A percentile compares a stretch with the other conserved stretches of the same genome.
These are phyloP conservation scores for Cladosporium phlei DNA, from an alignment of 2,329 filamentous ascomycete genomes.

Conservation along the genomic window DNA sequence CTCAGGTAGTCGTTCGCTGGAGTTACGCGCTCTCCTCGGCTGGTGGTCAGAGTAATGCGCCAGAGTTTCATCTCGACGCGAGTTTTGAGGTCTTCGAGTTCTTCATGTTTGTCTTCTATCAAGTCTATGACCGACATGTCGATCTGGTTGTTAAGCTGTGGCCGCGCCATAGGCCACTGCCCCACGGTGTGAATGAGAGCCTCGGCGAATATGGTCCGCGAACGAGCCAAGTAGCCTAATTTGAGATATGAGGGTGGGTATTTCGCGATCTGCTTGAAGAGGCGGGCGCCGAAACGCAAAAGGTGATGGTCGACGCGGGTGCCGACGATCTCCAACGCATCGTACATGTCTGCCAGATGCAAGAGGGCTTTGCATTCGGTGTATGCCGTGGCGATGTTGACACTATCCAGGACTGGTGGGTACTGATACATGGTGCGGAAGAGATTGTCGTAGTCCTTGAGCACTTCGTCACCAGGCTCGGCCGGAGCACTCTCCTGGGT, in stretches of 20 bases:
- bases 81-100: slow-evolving; percentile 76
- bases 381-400: slow-evolving; percentile 90
- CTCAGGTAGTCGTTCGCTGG: slow-evolving; percentile 78
- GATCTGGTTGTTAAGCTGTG: slow-evolving; percentile 68
- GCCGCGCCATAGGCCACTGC: slow-evolving; percentile 80
- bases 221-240: slow-evolving; percentile 78
- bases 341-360: slow-evolving; percentile 87
- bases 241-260: slow-evolving; percentile 91
- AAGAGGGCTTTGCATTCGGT: slow-evolving; percentile 90
- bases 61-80: slow-evolving; percentile 79
- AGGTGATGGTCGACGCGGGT: slow-evolving; percentile 90
- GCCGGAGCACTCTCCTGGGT: slow-evolving; percentile 40
- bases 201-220: slow-evolving; percentile 69
- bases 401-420: slow-evolving; percentile 70
- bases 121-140: slow-evolving; percentile 76
- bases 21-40: slow-evolving; percentile 74
- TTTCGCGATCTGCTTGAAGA: slow-evolving; percentile 96
- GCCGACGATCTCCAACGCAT: slow-evolving; percentile 80
- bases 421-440: slow-evolving; percentile 97
- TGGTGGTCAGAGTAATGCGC: slow-evolving; percentile 71
- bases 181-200: slow-evolving; percentile 91
- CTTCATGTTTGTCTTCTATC: slow-evolving; percentile 92
- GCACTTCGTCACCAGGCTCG: slow-evolving; percentile 63
- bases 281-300: slow-evolving; percentile 79
- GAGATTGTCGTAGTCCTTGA: slow-evolving; percentile 92